Base-by-base conservation (phyloP, 257 asterid species). In the Penstemon davidsonii region DNA sequence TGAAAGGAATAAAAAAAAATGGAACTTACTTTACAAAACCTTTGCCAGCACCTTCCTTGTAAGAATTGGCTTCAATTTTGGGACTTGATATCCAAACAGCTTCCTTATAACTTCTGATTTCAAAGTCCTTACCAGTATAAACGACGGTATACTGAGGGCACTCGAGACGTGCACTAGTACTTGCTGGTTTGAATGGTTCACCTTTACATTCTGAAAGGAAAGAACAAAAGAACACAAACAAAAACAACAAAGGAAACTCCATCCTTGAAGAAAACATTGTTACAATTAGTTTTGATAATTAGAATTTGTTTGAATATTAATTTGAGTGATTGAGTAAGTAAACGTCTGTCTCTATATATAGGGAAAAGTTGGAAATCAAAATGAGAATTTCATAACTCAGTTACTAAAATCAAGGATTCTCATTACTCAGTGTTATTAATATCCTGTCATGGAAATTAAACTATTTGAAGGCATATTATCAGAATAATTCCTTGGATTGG, bases 31-130 rank as follows among this genome's bases (percentile, higher is more conserved):
- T 4, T 53, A 1, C 11, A n/a, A 74, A 74, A 2, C 73, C 73
- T 67, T 50, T 9, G 3, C 37, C 4, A 33, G 80, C 62, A 25
- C 56, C 77, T 0, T 12, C 45, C 2, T 15, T 45, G 67, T 79
- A 79, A 3, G 75, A 41, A 0, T 9, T 1, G 4, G 77, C 5
- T 0, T 51, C 1, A 44, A 67, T 40, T 5, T 39, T 9, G 25
- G 75, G 77, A 19, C 67, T 38, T 0, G 73, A 52, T 0, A 71
- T 19, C 83, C 83, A 79, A 0, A 4, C 18, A 10, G 75, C 75
- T 0, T 64, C 40, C 0, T 58, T 4, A 40, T 79, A 79, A 10
- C 46, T 53, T 68, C 80, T 56, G 62, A 79, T 74, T 63, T 79
- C 83, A 5, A 43, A 45, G 0, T 71, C 80, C 4, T 47, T 15